Base-by-base conservation (phyloP, 805 yeast species). In the Hagleromyces aurorensis region DNA sequence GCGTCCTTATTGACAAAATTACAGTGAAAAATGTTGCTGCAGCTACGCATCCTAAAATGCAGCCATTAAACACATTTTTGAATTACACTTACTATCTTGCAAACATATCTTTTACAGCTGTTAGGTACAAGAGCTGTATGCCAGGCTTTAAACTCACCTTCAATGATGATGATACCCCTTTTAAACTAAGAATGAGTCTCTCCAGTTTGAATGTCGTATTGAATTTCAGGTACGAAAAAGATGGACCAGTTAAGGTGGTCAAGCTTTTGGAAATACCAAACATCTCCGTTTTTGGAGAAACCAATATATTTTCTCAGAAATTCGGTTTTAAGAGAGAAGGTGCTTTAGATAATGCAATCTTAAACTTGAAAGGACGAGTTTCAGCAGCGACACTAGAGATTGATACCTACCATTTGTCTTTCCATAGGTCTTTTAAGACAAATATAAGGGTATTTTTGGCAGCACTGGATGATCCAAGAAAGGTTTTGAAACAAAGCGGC, bases 71-170 rank as follows among this genome's bases (percentile, higher is more conserved):
- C 20, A 23, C 44, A 11, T 43, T 28, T 27, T 32, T 55, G 20
- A 45, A 44, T 16, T 46, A 43, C 26, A 33, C 44, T 29, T 19
- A 50, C 7, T 36, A 33, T 16, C 38, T 44, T 7, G 43, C 55
- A 4, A 53, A 47, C 32, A 36, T 51, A 6, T 45, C 50, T 2
- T 36, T 55, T 2, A 49, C 51, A 18, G 16, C 46, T 8, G 40
- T 46, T 13, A 48, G 61, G 34, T 54, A 55, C 29, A 41, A 39
- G 23, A 41, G 46, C 8, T 50, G 55, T 5, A 56, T 62, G 25
- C 69, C 74, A 2, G 75, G 77, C 2, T 70, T 54, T 38, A 71
- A 69, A 22, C 41, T 70, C 8, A 34, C 54, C 11, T 70, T 60
- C 32, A 47, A 48, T 3, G 54, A 56, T 18, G 47, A 52, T 4